Evolutionary conservation across 2,329 filamentous ascomycete genomes (phyloP).

Genomic region (Aspergillus pseudotamarii): DNA sequence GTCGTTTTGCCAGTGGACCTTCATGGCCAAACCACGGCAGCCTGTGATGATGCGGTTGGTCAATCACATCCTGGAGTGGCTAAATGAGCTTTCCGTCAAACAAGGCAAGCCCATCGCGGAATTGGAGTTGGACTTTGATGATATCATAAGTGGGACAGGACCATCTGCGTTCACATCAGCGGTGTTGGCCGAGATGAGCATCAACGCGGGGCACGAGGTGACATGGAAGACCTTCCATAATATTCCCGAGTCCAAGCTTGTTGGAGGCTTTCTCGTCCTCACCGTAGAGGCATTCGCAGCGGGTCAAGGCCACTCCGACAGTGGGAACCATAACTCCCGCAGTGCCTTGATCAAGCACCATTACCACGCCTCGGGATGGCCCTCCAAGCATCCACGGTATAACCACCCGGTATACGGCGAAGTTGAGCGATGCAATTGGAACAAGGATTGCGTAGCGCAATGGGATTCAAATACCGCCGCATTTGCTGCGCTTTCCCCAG

Average conservation of each 20-base stretch:
- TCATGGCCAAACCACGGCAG: slow-evolving; percentile 68
- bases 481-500: slow-evolving; percentile 9
- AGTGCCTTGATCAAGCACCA: slow-evolving; percentile 72
- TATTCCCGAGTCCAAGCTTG: slow-evolving; percentile 65
- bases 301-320: slow-evolving; percentile 73
- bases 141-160: slow-evolving; percentile 73
- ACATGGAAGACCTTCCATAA: slow-evolving; percentile 69
- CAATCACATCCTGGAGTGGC: slow-evolving; percentile 69
- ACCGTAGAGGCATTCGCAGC: slow-evolving; percentile 74
- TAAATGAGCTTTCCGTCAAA: slow-evolving; percentile 60
- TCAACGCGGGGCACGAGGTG: slow-evolving; percentile 48
- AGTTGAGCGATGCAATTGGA: slow-evolving; percentile 19
- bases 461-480: slow-evolving; percentile 17
- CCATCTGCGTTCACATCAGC: slow-evolving; percentile 70
- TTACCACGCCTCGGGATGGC: slow-evolving; percentile 75
- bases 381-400: slow-evolving; percentile 14
- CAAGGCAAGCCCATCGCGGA: slow-evolving; percentile 63
- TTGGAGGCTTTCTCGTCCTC: slow-evolving; percentile 66
- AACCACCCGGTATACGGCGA: slow-evolving; percentile 17
- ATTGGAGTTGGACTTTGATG: slow-evolving; percentile 70
- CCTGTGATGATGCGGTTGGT: slow-evolving; percentile 70
- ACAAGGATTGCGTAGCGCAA: slow-evolving; percentile 14
- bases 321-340: slow-evolving; percentile 68
- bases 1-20: slow-evolving; percentile 77
- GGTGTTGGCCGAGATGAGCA: slow-evolving; percentile 66